phyloP scores from a whole-genome alignment of 768 basidiomycete genomes.

The Lentinus tigrinus region DNA sequence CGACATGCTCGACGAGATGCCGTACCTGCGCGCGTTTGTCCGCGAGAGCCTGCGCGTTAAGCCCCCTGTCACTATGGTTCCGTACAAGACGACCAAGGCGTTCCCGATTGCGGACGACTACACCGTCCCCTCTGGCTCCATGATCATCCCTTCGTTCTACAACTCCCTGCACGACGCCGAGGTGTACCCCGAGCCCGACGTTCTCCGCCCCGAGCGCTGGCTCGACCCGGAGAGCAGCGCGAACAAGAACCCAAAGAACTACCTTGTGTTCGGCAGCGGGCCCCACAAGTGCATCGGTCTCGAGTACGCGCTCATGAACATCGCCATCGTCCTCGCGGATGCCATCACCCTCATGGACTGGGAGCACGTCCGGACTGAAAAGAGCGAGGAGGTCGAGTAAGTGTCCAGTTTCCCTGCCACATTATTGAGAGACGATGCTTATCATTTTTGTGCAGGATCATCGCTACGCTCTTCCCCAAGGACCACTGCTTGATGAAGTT shows the following conservation, averaged over 20 bases:
- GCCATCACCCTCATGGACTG: constrained; percentile 80
- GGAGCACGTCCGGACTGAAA: constrained; percentile 80
- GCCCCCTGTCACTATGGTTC: constrained; percentile 98
- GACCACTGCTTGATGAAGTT: constrained; percentile 86
- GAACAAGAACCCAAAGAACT: constrained; percentile 87
- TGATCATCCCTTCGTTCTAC: constrained; percentile 94
- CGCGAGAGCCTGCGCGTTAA: constrained; percentile 90
- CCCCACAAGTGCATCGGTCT: constrained; percentile 91
- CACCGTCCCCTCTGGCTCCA: constrained; percentile 86
- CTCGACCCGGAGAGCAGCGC: constrained; percentile 78
- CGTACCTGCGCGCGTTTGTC: constrained; percentile 87
- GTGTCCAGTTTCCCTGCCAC: constrained; percentile 32
- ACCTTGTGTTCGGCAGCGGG: constrained; percentile 92
- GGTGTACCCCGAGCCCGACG: constrained; percentile 85
- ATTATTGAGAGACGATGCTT: neutral
- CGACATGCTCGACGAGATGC: constrained; percentile 90
- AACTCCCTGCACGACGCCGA: constrained; percentile 88
- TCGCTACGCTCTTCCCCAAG: constrained; percentile 96
- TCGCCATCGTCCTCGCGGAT: constrained; percentile 80
- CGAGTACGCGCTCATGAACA: constrained; percentile 92
- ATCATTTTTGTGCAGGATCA: constrained; percentile 53
- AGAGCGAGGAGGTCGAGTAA: constrained; percentile 79
- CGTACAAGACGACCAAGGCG: constrained; percentile 84
- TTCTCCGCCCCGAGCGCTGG: constrained; percentile 89
- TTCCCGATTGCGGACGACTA: constrained; percentile 94